Evolutionary conservation across 306 rosid genomes (phyloP), one percentile per base, ranked within the genome.

Genomic region (Dryas octopetala): DNA sequence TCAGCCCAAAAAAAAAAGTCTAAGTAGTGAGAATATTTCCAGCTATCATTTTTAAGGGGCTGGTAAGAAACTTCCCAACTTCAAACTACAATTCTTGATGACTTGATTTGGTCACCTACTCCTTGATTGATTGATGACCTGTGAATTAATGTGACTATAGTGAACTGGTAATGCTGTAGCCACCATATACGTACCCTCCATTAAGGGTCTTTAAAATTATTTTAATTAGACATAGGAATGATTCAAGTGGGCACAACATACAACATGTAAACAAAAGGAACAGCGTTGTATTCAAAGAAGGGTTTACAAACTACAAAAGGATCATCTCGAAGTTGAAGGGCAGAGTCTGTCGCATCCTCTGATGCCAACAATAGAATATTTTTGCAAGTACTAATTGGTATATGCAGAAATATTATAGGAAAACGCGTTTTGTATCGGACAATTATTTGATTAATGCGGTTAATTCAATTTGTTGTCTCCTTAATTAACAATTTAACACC

Each of bases 251-350:
- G 16, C 62, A 8, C 9, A 11, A 11, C 63, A 59, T 26, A 11
- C 1, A 28, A 10, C 44, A 45, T 62, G 38, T 47, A 53, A 81
- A 77, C 75, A 76, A 77, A 66, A 61, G 2, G 5, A 52, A 17
- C 1, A 67, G 43, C 82, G 79, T 67, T 73, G 53, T 7, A 52
- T 50, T 67, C 85, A 81, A 74, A 44, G 81, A 53, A 17, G 7
- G 15, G 50, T 26, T 26, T 23, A 19, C 44, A 58, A 72, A 15
- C 16, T 43, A 76, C 58, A 3, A 28, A 26, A 66, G 41, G 77
- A 75, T 23, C 53, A 79, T 58, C 70, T 79, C 68, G 46, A 73
- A 58, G 74, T 26, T 49, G 68, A 23, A 67, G 15, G 38, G 5
- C 50, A 68, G 68, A 44, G 47, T 59, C 44, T 66, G 78, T 66